These are phyloP conservation scores for Erysimum cheiri DNA, from an alignment of 441 rosid genomes.

Conservation along the genomic window DNA sequence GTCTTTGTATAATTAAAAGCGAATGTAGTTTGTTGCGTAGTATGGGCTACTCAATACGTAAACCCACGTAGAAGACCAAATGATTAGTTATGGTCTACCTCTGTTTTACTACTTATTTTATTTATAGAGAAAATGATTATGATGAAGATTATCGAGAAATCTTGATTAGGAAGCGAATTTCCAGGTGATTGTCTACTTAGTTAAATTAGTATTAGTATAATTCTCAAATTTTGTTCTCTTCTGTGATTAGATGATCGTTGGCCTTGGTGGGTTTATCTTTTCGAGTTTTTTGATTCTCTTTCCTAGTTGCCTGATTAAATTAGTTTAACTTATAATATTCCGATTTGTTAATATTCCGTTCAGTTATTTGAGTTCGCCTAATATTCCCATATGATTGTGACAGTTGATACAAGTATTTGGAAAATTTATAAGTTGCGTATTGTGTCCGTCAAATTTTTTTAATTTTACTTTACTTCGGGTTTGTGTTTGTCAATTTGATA, in stretches of 20 bases:
- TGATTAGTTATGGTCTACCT: conserved; percentile 40
- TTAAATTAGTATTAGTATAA: neutral
- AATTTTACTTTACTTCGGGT: neutral
- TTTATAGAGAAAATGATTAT: conserved; percentile 20
- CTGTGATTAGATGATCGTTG: conserved; percentile 43
- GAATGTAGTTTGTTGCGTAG: conserved; percentile 21
- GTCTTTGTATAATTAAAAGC: conserved; percentile 39
- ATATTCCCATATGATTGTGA: conserved; percentile 34
- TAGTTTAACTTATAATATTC: conserved; percentile 15
- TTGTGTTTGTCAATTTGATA: neutral
- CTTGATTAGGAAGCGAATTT: conserved; percentile 46
- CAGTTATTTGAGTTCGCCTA: neutral
- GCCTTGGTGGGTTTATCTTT: conserved; percentile 31
- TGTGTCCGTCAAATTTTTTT: neutral
- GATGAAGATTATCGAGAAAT: conserved; percentile 34
- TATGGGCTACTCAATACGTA: conserved; percentile 40
- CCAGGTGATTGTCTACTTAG: conserved; percentile 39
- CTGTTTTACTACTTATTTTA: neutral
- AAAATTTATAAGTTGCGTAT: neutral
- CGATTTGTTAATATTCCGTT: conserved; percentile 16
- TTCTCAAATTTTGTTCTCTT: conserved; percentile 33
- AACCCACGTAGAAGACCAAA: conserved; percentile 43
- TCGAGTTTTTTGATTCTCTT: conserved; percentile 31
- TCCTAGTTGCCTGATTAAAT: conserved; percentile 19
- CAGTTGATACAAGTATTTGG: neutral